Base-by-base conservation (phyloP, 2,329 filamentous ascomycete species). In the Pseudocercospora musae region DNA sequence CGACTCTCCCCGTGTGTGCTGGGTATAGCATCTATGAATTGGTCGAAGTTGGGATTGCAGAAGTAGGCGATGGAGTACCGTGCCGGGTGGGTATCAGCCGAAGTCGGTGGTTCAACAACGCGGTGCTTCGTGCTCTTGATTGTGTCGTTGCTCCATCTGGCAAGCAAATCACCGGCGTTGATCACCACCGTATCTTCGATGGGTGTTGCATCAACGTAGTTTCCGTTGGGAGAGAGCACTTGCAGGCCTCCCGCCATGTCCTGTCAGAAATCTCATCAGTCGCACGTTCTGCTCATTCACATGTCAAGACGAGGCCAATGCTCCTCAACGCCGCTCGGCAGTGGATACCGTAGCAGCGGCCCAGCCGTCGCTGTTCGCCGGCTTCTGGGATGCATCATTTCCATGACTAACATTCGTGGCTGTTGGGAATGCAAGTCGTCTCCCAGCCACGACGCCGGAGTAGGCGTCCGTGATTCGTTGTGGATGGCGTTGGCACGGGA, bases 81-180 rank as follows among this genome's bases (percentile, higher is more conserved):
- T 0, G 91, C 82, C 1, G 92, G 91, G 75, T 96, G 89, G 18
- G 82, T 82, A 3, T 81, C 82, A 15, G 81, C 79, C 0, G 77
- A 74, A 10, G 70, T 66, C 0, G 91, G 90, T 1, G 93, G 93
- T 78, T 96, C 90, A 4, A 97, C 90, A 0, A 97, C 93, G 10
- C 92, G 87, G 76, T 97, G 93, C 63, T 92, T 86, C 3, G 93
- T 97, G 73, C 90, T 94, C 79, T 90, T 92, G 78, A 97, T 96
- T 4, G 85, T 89, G 72, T 96, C 91, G 72, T 97, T 97, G 66
- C 89, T 91, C 93, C 69, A 71, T 57, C 92, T 82, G 1, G 91
- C 89, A 55, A 97, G 80, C 68, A 97, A 75, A 73, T 97, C 93
- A 1, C 92, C 93, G 0, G 92, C 92, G 72, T 97, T 97, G 67